Evolutionary conservation across 1,284 basidiomycete species (phyloP).

Genomic region (Mycena sp.): DNA sequence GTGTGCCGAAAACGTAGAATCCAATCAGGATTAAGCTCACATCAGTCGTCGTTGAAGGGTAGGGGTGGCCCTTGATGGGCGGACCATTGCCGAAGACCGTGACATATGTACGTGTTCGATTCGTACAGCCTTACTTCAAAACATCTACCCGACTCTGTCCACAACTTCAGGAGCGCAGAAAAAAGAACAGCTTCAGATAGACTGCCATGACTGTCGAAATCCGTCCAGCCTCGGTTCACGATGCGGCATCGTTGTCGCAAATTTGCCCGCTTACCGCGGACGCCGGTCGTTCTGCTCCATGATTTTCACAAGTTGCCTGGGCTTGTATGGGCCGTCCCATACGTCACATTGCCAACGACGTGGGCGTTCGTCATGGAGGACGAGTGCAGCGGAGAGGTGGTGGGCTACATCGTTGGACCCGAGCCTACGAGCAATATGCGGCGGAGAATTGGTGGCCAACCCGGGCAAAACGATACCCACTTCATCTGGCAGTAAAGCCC

Average conservation of each 20-base stretch:
- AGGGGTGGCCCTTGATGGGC: no score
- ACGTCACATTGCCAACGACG: slow-evolving; percentile 68
- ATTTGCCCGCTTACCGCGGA: slow-evolving; percentile 80
- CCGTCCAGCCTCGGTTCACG: slow-evolving; percentile 60
- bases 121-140: no score
- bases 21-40: no score
- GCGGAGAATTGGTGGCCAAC: slow-evolving; percentile 65
- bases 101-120: no score
- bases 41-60: no score
- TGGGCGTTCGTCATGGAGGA: slow-evolving; percentile 80
- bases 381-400: slow-evolving; percentile 51
- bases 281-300: slow-evolving; percentile 74
- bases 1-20: no score
- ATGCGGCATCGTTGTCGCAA: slow-evolving; percentile 64
- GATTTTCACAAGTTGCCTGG: slow-evolving; percentile 71
- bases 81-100: no score
- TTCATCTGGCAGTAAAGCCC: slow-evolving; percentile 47
- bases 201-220: slow-evolving; percentile 57
- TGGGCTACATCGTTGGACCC: slow-evolving; percentile 71
- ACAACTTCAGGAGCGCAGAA: no score
- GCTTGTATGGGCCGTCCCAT: slow-evolving; percentile 75
- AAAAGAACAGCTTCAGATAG: no score
- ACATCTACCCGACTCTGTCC: no score
- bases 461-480: slow-evolving; percentile 60
- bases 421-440: slow-evolving; percentile 60